phyloP scores from a whole-genome alignment of 2,329 filamentous ascomycete genomes.

The Stagonosporopsis rhizophila region DNA sequence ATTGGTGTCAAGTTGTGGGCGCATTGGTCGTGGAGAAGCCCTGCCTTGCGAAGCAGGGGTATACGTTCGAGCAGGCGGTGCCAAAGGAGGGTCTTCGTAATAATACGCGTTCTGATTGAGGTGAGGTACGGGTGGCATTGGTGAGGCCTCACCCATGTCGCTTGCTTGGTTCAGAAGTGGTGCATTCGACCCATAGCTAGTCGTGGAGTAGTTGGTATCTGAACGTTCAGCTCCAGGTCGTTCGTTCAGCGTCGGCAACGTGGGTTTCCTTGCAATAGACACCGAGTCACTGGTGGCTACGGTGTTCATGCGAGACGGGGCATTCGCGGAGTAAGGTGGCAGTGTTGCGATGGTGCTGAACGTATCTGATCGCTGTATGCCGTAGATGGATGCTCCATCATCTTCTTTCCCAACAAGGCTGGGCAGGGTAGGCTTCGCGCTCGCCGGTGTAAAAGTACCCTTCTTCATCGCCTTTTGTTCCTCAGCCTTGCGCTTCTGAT shows the following conservation, averaged over 20 bases:
- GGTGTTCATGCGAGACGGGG: constrained; percentile 62
- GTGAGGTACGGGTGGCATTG: constrained; percentile 41
- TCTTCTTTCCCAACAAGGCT: constrained; percentile 46
- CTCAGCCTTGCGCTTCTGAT: constrained; percentile 54
- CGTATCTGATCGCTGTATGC: constrained; percentile 45
- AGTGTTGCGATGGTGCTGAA: constrained; percentile 47
- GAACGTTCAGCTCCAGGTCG: constrained; percentile 49
- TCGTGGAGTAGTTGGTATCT: constrained; percentile 59
- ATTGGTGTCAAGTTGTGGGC: constrained; percentile 42
- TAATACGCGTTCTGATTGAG: constrained; percentile 42
- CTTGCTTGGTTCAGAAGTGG: constrained; percentile 67
- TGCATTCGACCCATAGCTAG: constrained; percentile 69
- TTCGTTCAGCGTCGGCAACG: constrained; percentile 51
- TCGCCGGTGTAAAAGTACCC: constrained; percentile 50
- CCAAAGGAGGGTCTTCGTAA: constrained; percentile 31
- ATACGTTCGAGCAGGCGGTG: constrained; percentile 35
- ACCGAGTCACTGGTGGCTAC: constrained; percentile 47
- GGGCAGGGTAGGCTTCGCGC: constrained; percentile 50
- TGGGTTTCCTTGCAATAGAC: constrained; percentile 42
- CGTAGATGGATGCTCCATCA: constrained; percentile 50
- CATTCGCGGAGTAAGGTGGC: constrained; percentile 59
- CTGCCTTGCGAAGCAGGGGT: constrained; percentile 42
- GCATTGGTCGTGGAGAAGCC: constrained; percentile 35
- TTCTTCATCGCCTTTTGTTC: constrained; percentile 54
- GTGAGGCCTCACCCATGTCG: constrained; percentile 61